A percentile compares a stretch with the other conserved stretches of the same genome.
phyloP scores from a whole-genome alignment of 2,329 filamentous ascomycete genomes.

The Fusarium sp. region DNA sequence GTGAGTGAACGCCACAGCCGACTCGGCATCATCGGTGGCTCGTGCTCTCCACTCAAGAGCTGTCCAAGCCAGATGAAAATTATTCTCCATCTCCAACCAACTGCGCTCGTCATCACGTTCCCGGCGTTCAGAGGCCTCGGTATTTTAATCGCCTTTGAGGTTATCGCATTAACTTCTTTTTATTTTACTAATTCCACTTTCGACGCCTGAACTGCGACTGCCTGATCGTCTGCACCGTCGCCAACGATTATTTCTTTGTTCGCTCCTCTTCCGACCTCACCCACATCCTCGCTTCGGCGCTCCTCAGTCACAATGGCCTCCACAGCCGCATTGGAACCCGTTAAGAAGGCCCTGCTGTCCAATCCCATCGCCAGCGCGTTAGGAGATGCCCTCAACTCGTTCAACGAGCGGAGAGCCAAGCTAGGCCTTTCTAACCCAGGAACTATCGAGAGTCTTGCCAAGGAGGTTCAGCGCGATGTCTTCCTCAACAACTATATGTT shows the following conservation, averaged over 20 bases:
- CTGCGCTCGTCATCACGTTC: conserved; percentile 52
- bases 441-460: conserved; percentile 87
- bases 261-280: conserved; percentile 46
- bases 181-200: conserved; percentile 24
- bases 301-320: conserved; percentile 63
- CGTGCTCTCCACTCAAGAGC: conserved; percentile 49
- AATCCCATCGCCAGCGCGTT: conserved; percentile 80
- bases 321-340: conserved; percentile 64
- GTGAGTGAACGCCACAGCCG: conserved; percentile 26
- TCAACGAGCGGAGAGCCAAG: conserved; percentile 87
- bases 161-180: conserved; percentile 41
- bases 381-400: conserved; percentile 82
- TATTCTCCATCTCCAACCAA: conserved; percentile 53
- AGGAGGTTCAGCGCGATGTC: conserved; percentile 96
- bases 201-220: conserved; percentile 11
- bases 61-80: conserved; percentile 53
- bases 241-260: conserved; percentile 37
- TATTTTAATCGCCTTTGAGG: conserved; percentile 44
- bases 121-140: conserved; percentile 49
- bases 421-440: conserved; percentile 93
- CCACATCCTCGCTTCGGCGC: conserved; percentile 44
- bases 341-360: conserved; percentile 74
- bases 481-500: conserved; percentile 98
- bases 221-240: conserved; percentile 32
- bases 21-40: conserved; percentile 50